Evolutionary conservation across 306 rosid genomes (phyloP).

Genomic region (Medicago ruthenica): DNA sequence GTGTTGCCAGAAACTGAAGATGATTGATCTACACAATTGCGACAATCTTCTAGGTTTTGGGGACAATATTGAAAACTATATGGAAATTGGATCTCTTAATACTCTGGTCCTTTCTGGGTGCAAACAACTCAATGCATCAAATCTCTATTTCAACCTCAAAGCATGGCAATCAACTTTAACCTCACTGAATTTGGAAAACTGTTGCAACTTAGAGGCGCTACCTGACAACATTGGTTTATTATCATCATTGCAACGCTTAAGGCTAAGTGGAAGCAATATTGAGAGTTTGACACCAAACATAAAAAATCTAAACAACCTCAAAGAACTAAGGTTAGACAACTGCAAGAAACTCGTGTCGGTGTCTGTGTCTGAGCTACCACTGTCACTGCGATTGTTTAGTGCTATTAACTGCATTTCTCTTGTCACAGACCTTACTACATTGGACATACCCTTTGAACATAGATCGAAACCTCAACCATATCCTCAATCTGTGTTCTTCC

Average conservation of each 20-base stretch:
- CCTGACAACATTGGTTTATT: slow-evolving; percentile 6
- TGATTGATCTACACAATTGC: background rate
- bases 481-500: slow-evolving; percentile 21
- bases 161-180: background rate
- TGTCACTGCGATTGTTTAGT: background rate
- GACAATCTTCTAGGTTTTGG: slow-evolving; percentile 8
- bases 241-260: background rate
- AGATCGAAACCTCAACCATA: background rate
- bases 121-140: background rate
- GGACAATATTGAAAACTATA: background rate
- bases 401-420: slow-evolving; percentile 30
- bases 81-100: background rate
- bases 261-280: slow-evolving; percentile 15
- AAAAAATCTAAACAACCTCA: background rate
- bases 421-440: background rate
- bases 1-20: background rate
- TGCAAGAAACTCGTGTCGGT: slow-evolving; percentile 1
- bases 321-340: slow-evolving; percentile 2
- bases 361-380: slow-evolving; percentile 16
- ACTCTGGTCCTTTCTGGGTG: background rate
- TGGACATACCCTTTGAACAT: slow-evolving; percentile 15
- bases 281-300: slow-evolving; percentile 21
- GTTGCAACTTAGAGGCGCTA: slow-evolving; percentile 6
- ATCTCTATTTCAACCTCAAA: background rate
- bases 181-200: background rate